Base-by-base conservation (phyloP, 2,329 filamentous ascomycete species). In the Magnaporthiopsis rhizophila region DNA sequence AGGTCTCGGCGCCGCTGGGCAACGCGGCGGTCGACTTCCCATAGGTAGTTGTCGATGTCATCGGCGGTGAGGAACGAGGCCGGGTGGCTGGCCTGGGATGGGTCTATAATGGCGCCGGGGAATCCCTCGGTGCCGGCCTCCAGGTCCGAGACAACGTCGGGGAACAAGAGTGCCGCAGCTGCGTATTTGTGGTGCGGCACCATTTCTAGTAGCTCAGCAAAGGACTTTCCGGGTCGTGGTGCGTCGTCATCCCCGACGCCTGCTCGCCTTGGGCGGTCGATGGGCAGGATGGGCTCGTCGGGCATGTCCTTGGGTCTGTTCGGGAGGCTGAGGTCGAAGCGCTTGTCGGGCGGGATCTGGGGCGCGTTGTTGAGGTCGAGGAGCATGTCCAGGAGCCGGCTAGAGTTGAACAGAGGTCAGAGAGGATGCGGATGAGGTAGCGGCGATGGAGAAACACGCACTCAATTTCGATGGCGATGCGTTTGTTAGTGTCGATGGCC, bases 391-490 rank as follows among this genome's bases (percentile, higher is more conserved):
- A 97, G 85, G 45, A 98, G 79, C 75, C 93, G 92, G 75, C 93
- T 97, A 71, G 59, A 71, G 13, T 62, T 38, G 32, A 24, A 38
- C 8, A 30, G 45, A 67, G 58, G 61, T 53, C 11, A 53, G 45
- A 53, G 18, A 57, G n/a, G 24, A 68, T 69, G 62, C 50, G 26
- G 63, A 66, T 13, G 56, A 26, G 57, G 50, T 32, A 5, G 18
- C 9, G 57, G 15, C 24, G 30, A 28, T 58, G 13, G 26, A 58
- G 24, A 7, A 53, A 53, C 50, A 76, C 88, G 72, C 83, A 97
- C 93, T 98, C 94, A 71, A 97, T 97, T 78, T 97, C 90, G 71
- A 96, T 87, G 65, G 92, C 89, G 66, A 99, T 83, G 63, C 92
- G 85, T 75, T 91, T 92, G 28, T 92, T 90, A 4, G 91, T 89